These are phyloP conservation scores for Litchi chinensis DNA, from an alignment of 345 rosid genomes.

Conservation along the genomic window DNA sequence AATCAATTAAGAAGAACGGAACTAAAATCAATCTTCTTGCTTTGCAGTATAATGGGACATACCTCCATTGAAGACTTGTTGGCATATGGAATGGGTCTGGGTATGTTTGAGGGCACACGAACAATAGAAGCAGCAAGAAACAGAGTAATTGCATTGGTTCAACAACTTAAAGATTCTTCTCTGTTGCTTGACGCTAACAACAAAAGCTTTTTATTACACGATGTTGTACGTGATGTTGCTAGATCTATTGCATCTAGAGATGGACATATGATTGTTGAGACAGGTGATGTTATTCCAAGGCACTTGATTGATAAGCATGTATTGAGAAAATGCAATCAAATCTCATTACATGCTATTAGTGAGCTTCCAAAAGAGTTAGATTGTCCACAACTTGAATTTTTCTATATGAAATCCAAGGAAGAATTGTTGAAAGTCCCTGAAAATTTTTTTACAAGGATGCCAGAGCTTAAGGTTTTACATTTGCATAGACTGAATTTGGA, in stretches of 20 bases:
- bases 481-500: too few relatives aligned
- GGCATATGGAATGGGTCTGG: constrained; percentile 27
- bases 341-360: background rate
- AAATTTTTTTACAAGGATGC: too few relatives aligned
- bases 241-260: too few relatives aligned
- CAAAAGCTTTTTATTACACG: constrained; percentile 15
- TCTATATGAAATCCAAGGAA: background rate
- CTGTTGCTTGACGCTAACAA: constrained; percentile 11
- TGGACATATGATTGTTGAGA: too few relatives aligned
- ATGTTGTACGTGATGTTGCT: constrained; percentile 15
- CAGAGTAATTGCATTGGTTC: constrained; percentile 17
- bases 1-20: constrained; percentile 23
- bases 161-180: constrained; percentile 25
- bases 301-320: background rate
- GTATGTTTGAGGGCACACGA: background rate
- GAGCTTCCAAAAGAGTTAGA: background rate
- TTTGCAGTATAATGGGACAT: constrained; percentile 18
- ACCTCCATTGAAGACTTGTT: constrained; percentile 16
- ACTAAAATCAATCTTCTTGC: constrained; percentile 30
- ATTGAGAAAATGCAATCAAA: background rate
- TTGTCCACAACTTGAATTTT: constrained; percentile 22
- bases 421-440: too few relatives aligned
- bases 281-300: too few relatives aligned
- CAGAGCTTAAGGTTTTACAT: too few relatives aligned
- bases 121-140: constrained; percentile 12